These are phyloP conservation scores for Fusarium sp. DNA, from an alignment of 2,329 filamentous ascomycete genomes.

Conservation along the genomic window DNA sequence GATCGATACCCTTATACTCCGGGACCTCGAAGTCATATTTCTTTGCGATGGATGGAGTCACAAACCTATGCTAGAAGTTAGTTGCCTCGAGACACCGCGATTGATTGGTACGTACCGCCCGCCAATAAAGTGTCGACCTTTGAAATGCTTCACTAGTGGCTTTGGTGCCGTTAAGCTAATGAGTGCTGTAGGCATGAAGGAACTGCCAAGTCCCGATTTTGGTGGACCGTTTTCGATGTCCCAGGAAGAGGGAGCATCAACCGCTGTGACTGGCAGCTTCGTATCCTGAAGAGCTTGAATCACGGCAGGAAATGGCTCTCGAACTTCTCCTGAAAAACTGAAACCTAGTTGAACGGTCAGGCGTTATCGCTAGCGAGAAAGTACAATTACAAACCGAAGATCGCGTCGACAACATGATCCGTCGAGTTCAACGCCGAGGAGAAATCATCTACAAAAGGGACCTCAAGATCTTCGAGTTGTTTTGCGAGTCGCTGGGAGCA, in stretches of 20 bases:
- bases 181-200: conserved; percentile 82
- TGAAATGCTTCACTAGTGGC: conserved; percentile 85
- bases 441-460: conserved; percentile 90
- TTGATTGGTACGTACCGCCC: conserved; percentile 70
- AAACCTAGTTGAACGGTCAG: conserved; percentile 70
- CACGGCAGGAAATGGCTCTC: conserved; percentile 89
- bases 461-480: conserved; percentile 84
- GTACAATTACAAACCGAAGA: conserved; percentile 76
- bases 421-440: conserved; percentile 71
- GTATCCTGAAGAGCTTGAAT: conserved; percentile 82
- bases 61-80: conserved; percentile 69
- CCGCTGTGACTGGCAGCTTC: conserved; percentile 81
- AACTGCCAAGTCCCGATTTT: conserved; percentile 78
- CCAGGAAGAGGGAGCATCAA: conserved; percentile 96
- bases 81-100: conserved; percentile 4
- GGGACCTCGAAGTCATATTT: conserved; percentile 91
- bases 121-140: conserved; percentile 90
- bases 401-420: conserved; percentile 90
- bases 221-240: conserved; percentile 90
- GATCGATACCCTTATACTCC: conserved; percentile 86
- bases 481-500: conserved; percentile 77
- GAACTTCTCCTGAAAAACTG: conserved; percentile 89
- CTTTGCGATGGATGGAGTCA: conserved; percentile 79
- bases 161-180: conserved; percentile 95
- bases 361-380: not conserved